Base-by-base conservation (phyloP, 495 filamentous ascomycete species). In the Podospora comata region DNA sequence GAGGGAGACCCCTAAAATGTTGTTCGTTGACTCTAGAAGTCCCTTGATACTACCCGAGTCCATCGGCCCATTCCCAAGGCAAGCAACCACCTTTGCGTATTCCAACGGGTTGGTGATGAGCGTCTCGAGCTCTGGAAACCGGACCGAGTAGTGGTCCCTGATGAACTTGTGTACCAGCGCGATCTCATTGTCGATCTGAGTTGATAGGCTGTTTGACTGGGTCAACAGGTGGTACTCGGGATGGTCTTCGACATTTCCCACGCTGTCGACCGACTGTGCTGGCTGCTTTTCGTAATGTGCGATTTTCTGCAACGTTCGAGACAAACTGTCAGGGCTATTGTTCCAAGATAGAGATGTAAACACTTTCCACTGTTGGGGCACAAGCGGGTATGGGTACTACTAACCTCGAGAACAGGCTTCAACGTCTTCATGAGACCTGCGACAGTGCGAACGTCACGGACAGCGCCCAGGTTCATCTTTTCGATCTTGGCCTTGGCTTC, bases 71-170 rank as follows among this genome's bases (percentile, higher is more conserved):
- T 99, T 98, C 72, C 91, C 88, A 72, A 98, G 87, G 72, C 97
- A 95, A 1, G 92, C 91, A 11, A 98, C 95, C 1, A 92, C 92
- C 79, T 97, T 97, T 16, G 95, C 92, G 80, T 97, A 99, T 73
- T 98, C 93, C 68, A 99, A 83, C 5, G 95, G 92, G 73, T 91
- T 97, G 70, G 89, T 91, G 72, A 99, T 89, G 53, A 99, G 86
- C 19, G 91, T 93, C 79, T 98, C 95, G n/a, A 99, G 86, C 79
- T 97, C 94, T 5, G 94, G 94, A 72, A 97, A 98, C 70, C 95
- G 88, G 54, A 90, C 85, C 18, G 93, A 96, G 79, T 98, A 99
- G 79, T 97, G 92, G 72, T 99, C 95, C 71, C 94, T 86, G 67
- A 97, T 90, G 74, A 90, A 92, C 83, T 98, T 98, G 82, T 98